phyloP scores from a whole-genome alignment of 805 yeast genomes.

The Ogataea parapolymorpha region DNA sequence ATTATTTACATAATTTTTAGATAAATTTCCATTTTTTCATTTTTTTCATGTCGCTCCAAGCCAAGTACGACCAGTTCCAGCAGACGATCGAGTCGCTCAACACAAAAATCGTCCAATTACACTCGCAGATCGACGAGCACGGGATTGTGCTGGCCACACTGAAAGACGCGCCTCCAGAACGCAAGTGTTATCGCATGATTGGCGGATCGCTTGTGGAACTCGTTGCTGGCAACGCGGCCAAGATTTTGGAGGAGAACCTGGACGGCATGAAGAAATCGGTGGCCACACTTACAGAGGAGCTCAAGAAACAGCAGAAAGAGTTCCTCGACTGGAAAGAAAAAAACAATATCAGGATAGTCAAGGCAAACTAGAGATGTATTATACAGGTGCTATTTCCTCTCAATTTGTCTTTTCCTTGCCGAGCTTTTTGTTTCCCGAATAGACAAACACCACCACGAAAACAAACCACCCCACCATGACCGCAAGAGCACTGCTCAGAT shows the following conservation, averaged over 20 bases:
- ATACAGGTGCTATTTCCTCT: slow-evolving; percentile 6
- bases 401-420: slow-evolving; percentile 25
- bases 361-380: slow-evolving; percentile 15
- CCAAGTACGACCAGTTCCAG: slow-evolving; percentile 50
- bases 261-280: slow-evolving; percentile 44
- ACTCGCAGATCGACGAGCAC: slow-evolving; percentile 44
- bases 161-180: slow-evolving; percentile 44
- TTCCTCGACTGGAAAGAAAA: slow-evolving; percentile 49
- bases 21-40: not conserved
- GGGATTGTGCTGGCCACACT: slow-evolving; percentile 60
- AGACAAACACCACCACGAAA: slow-evolving; percentile 66
- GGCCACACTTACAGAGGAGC: slow-evolving; percentile 38
- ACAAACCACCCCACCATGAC: slow-evolving; percentile 76
- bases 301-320: slow-evolving; percentile 37
- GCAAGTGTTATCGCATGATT: slow-evolving; percentile 89
- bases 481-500: slow-evolving; percentile 63
- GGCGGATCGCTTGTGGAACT: slow-evolving; percentile 90
- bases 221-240: slow-evolving; percentile 71
- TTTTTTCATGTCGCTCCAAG: slow-evolving; percentile 34
- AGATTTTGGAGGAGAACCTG: slow-evolving; percentile 55
- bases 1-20: not conserved
- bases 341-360: slow-evolving; percentile 47
- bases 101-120: slow-evolving; percentile 45
- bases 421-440: slow-evolving; percentile 26
- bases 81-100: slow-evolving; percentile 44